Percentiles rank a stretch among this genome's conserved stretches.
phyloP scores from a whole-genome alignment of 2,329 filamentous ascomycete species.

The Aspergillus neoniger region DNA sequence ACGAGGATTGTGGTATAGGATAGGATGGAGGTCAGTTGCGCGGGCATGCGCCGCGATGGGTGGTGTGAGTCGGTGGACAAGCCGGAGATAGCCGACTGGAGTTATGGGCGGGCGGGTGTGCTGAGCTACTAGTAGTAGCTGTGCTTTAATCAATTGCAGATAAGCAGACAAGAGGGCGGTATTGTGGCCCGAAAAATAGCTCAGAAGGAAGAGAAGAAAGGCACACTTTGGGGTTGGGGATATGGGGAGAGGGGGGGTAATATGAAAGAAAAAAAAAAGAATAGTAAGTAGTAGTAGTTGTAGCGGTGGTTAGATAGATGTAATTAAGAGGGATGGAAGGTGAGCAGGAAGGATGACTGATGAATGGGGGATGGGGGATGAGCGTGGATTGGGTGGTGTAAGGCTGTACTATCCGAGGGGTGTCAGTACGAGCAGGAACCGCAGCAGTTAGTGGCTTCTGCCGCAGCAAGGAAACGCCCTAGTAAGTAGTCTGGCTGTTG shows the following conservation, averaged over 20 bases:
- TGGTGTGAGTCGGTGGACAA: constrained; percentile 24
- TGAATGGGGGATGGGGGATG: not conserved
- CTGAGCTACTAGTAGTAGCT: constrained; percentile 20
- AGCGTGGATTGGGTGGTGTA: constrained; percentile 1
- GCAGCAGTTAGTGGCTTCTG: not conserved
- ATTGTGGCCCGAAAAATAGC: constrained; percentile 11
- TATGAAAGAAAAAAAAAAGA: constrained; percentile 1
- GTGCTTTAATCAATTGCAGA: constrained; percentile 32
- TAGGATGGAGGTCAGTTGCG: constrained; percentile 17
- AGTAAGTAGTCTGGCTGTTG: not conserved
- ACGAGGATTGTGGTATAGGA: not conserved
- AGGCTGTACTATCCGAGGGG: constrained; percentile 5
- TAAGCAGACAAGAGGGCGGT: constrained; percentile 16
- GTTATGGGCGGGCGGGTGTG: constrained; percentile 27
- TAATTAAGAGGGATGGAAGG: not conserved
- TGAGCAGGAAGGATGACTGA: constrained; percentile 9
- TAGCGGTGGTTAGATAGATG: not conserved
- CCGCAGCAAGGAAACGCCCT: constrained; percentile 4
- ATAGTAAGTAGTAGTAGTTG: not conserved
- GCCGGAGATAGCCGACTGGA: constrained; percentile 33
- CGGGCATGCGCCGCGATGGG: not conserved
- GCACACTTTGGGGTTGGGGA: not conserved
- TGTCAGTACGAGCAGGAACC: not conserved
- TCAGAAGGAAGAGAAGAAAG: constrained; percentile 3
- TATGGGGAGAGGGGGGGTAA: not conserved